A percentile compares a stretch with the other conserved stretches of the same genome.
Evolutionary conservation across 2,329 filamentous ascomycete species (phyloP).

Genomic region (Arthrocladium fulminans): DNA sequence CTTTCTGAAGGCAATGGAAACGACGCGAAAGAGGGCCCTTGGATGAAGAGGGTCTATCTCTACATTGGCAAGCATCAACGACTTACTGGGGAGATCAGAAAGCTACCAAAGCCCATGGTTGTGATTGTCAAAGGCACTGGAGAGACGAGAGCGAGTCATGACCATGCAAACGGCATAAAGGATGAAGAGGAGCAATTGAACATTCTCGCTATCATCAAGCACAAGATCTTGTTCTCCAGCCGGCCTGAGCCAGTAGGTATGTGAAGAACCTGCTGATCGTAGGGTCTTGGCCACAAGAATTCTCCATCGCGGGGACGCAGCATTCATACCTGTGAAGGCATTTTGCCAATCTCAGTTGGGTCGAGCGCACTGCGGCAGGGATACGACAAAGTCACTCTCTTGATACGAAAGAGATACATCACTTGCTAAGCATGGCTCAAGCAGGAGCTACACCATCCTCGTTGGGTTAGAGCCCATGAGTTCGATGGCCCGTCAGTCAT

Average conservation of each 20-base stretch:
- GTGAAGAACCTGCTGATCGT: neutral
- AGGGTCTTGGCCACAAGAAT: neutral
- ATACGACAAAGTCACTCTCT: too few species aligned
- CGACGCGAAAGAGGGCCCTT: slow-evolving; percentile 51
- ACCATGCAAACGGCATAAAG: slow-evolving; percentile 27
- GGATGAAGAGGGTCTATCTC: slow-evolving; percentile 85
- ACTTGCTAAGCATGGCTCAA: too few species aligned
- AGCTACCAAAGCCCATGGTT: slow-evolving; percentile 67
- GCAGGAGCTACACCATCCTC: too few species aligned
- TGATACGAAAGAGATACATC: too few species aligned
- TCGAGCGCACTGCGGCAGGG: too few species aligned
- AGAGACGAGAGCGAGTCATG: slow-evolving; percentile 17
- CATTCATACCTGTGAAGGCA: too few species aligned
- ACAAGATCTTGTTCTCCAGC: slow-evolving; percentile 75
- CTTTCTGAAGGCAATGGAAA: slow-evolving; percentile 51
- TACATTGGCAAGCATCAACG: slow-evolving; percentile 85
- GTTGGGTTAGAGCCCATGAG: too few species aligned
- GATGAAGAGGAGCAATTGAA: slow-evolving; percentile 50
- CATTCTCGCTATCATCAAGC: slow-evolving; percentile 77
- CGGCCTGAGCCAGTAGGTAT: slow-evolving; percentile 73
- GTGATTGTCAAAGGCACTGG: slow-evolving; percentile 55
- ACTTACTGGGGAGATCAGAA: slow-evolving; percentile 83
- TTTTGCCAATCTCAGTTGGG: too few species aligned
- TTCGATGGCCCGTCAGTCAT: too few species aligned
- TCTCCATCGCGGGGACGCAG: too few species aligned